phyloP scores from a whole-genome alignment of 768 basidiomycete genomes.

The Mrakia frigida region DNA sequence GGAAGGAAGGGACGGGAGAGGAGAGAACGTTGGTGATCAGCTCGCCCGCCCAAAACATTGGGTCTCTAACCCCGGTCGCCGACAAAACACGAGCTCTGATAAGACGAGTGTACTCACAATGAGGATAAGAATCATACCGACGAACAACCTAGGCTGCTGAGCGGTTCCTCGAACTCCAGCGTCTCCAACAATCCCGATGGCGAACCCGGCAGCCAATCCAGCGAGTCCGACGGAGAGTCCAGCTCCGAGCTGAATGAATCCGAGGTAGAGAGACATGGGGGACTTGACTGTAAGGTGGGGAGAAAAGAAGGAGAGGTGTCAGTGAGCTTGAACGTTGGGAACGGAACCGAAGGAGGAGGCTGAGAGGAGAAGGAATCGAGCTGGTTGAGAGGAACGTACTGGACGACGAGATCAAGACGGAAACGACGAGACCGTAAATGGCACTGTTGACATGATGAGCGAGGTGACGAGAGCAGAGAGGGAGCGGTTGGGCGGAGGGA shows the following conservation, averaged over 20 bases:
- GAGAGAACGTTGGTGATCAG: not conserved
- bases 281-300: slow-evolving; percentile 53
- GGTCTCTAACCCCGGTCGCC: no score
- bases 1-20: not conserved
- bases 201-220: slow-evolving; percentile 46
- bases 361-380: not conserved
- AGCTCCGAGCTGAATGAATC: slow-evolving; percentile 89
- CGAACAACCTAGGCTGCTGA: slow-evolving; percentile 88
- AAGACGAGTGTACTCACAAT: slow-evolving; percentile 49
- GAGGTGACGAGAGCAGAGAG: no score
- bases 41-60: no score
- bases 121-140: slow-evolving; percentile 97
- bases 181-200: slow-evolving; percentile 93
- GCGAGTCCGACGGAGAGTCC: slow-evolving; percentile 93
- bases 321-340: not conserved
- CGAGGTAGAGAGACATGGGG: slow-evolving; percentile 83
- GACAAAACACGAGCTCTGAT: not conserved
- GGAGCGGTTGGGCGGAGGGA: not conserved
- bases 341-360: slow-evolving; percentile 1
- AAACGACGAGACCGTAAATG: slow-evolving; percentile 96
- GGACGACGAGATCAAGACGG: slow-evolving; percentile 85
- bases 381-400: slow-evolving; percentile 53
- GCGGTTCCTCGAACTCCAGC: slow-evolving; percentile 97
- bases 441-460: slow-evolving; percentile 9
- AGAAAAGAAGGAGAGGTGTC: not conserved